A percentile compares a stretch with the other conserved stretches of the same genome.
Evolutionary conservation across 345 rosid genomes (phyloP).

Genomic region (Orychophragmus violaceus): DNA sequence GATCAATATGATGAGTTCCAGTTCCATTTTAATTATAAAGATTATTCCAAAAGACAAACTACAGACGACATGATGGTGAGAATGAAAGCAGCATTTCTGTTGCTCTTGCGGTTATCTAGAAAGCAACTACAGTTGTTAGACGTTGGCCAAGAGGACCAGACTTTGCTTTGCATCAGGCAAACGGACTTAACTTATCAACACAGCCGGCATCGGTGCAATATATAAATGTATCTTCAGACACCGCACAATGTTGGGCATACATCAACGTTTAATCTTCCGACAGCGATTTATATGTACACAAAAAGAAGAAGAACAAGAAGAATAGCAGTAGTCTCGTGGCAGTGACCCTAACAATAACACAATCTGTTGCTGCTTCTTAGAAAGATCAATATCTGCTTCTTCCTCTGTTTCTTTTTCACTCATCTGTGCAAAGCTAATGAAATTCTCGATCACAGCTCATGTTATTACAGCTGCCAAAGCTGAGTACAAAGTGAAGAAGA

Average conservation of each 20-base stretch:
- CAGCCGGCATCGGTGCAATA: not conserved
- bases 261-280: not conserved
- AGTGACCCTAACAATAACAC: not conserved
- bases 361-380: not conserved
- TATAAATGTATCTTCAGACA: not conserved
- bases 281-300: constrained; percentile 2
- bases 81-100: not conserved
- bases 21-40: not conserved
- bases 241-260: not conserved
- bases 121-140: not conserved
- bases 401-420: too few relatives aligned
- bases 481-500: not conserved
- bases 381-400: constrained; percentile 8
- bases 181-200: not conserved
- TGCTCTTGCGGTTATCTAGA: not conserved
- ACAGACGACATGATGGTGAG: too few relatives aligned
- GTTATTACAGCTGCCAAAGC: too few relatives aligned
- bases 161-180: not conserved
- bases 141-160: not conserved
- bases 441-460: too few relatives aligned
- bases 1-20: not conserved
- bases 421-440: too few relatives aligned
- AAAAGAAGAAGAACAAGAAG: not conserved
- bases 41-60: not conserved
- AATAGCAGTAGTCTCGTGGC: not conserved